Evolutionary conservation across 352 stramenopile genomes (phyloP), one percentile per base, ranked within the genome.

Genomic region (Phytopythium delawarense): DNA sequence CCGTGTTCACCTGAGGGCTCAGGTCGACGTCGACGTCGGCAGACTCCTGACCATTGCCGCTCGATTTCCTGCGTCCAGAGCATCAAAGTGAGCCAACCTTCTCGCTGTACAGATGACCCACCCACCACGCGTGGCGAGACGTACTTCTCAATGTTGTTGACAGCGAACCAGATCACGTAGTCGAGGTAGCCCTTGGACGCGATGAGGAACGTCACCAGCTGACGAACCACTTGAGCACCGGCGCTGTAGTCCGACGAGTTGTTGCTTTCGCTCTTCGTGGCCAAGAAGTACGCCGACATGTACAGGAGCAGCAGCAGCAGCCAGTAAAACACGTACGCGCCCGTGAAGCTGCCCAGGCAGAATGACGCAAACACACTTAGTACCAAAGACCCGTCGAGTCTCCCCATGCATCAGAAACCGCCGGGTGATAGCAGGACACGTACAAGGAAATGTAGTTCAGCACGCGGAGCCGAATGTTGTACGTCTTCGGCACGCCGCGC

Each of bases 261-360:
- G 3, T 75, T 86, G 12, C 69, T 72, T 21, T 88, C 65, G 59
- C 78, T 88, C 59, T 87, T 83, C 4, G 81, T 92, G 28, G 83
- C 75, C 65, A 96, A 72, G 64, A 96, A 96, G 66, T 94, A 96
- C n/a, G 87, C 86, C 63, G 78, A 94, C 87, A 96, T 96, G 81
- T 94, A 96, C 62, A 96, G 65, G 23, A 96, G 67, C 20, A 96
- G 65, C 54, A 96, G 58, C 7, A 96, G 76, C 39, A 96, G 72
- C 87, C 87, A 96, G 69, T 96, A 96, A 65, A 96, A 96, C 15
- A 96, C 87, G 59, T 93, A 92, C 28, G 87, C 87, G 32, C 87
- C 87, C 0, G 80, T 93, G 59, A 96, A 96, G 60, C 82, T 92
- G 52, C 20, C 62, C 7, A 62, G 9, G 50, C 13, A 66, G 5